Evolutionary conservation across 1,284 basidiomycete genomes (phyloP).

Genomic region (Pisolithus thermaeus): DNA sequence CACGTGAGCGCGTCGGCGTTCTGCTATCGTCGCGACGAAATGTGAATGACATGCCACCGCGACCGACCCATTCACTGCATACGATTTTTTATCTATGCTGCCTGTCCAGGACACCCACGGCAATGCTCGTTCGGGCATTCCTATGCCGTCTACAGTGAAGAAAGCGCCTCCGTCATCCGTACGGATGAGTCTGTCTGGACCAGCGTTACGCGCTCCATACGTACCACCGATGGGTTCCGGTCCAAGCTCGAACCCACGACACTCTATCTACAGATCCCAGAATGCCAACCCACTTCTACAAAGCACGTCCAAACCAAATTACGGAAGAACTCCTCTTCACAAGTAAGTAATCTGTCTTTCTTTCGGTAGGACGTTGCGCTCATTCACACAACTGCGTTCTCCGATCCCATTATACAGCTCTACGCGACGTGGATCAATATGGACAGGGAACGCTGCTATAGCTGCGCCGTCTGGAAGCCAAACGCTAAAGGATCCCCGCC

Average conservation of each 20-base stretch:
- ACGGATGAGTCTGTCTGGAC: slow-evolving; percentile 67
- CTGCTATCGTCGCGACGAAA: too few relatives aligned
- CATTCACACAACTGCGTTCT: slow-evolving; percentile 4
- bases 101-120: slow-evolving; percentile 45
- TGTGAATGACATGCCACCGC: too few relatives aligned
- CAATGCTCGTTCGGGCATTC: slow-evolving; percentile 49
- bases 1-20: slow-evolving; percentile 6
- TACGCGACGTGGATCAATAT: slow-evolving; percentile 62
- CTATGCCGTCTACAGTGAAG: slow-evolving; percentile 60
- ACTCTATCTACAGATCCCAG: slow-evolving; percentile 62
- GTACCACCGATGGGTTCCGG: slow-evolving; percentile 35
- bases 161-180: slow-evolving; percentile 38
- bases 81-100: slow-evolving; percentile 35
- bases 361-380: background rate
- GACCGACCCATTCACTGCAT: background rate
- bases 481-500: slow-evolving; percentile 62
- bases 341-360: slow-evolving; percentile 40
- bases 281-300: slow-evolving; percentile 61
- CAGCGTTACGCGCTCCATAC: slow-evolving; percentile 53
- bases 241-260: slow-evolving; percentile 50
- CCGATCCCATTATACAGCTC: slow-evolving; percentile 37
- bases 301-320: slow-evolving; percentile 60
- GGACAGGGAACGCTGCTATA: slow-evolving; percentile 44
- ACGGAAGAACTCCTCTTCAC: slow-evolving; percentile 70
- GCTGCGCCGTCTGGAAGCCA: slow-evolving; percentile 45